Base-by-base conservation (phyloP, 225 moss, liverwort and hornwort species). In the Antitrichia curtipendula region DNA sequence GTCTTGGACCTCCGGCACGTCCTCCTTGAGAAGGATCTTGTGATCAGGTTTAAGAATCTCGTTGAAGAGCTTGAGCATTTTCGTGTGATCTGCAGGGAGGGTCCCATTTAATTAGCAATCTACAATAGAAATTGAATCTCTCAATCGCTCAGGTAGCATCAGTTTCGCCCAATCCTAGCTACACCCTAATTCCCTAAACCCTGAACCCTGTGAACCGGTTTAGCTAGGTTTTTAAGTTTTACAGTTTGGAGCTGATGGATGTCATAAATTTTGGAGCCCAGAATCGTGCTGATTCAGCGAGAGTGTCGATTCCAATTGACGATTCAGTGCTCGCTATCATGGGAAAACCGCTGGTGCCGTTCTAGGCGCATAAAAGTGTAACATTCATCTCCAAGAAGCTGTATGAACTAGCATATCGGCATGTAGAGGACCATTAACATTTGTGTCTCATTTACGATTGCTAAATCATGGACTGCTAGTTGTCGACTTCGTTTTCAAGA, bases 11-110 rank as follows among this genome's bases (percentile, higher is more conserved):
- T 69, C 54, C 6, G 14, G 21, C 28, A 29, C 19, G 20, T 63
- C 81, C 5, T 81, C 81, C 16, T n/a, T 13, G 31, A 19, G 7
- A 9, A 68, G 38, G 21, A 69, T 82, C 68, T 29, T 54, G 14
- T 2, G 1, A 0, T 2, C 4, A 69, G 54, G 15, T 13, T 1
- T 6, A 54, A 82, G 25, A 52, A 31, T 4, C 54, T 54, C 7
- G 69, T 69, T 40, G 38, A 66, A 68, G 12, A 2, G 28, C 20
- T 19, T 34, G 52, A 82, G 27, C 31, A 68, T 3, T 9, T 29
- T 4, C 14, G 18, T 28, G 54, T 81, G 49, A 63, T 5, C 81
- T 81, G 25, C 11, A n/a, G 23, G 10, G 16, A 54, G 25, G 10
- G 9, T 54, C 54, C 24, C 54, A 36, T 77, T 6, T 6, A 2